These are phyloP conservation scores for Spizellomyces sp. DNA, from an alignment of 192 early-diverging fungal species.

Conservation along the genomic window DNA sequence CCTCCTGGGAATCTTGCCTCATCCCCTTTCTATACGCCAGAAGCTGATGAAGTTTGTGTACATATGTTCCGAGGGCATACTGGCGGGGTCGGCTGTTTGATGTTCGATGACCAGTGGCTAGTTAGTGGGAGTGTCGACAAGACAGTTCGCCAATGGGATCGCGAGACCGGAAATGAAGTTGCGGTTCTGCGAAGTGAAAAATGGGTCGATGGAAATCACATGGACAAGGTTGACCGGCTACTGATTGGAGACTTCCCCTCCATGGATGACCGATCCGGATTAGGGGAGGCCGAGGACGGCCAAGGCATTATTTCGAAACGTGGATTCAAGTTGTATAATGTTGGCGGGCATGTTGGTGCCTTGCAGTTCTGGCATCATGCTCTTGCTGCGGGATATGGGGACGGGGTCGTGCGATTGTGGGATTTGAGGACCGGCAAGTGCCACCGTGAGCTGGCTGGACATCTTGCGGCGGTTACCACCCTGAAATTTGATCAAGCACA, in stretches of 20 bases:
- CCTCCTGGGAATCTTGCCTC: slow-evolving; percentile 8
- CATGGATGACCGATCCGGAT: not conserved
- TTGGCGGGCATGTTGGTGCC: slow-evolving; percentile 32
- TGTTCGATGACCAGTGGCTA: slow-evolving; percentile 42
- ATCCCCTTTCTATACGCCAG: slow-evolving; percentile 25
- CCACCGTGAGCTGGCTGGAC: slow-evolving; percentile 41
- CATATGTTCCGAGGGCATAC: slow-evolving; percentile 40
- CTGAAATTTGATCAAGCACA: slow-evolving; percentile 40
- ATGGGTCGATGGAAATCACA: slow-evolving; percentile 30
- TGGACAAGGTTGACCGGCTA: slow-evolving; percentile 29
- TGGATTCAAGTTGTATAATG: slow-evolving; percentile 32
- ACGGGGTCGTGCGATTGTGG: slow-evolving; percentile 46
- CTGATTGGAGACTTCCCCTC: slow-evolving; percentile 26
- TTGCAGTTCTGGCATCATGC: slow-evolving; percentile 49
- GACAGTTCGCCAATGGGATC: slow-evolving; percentile 48
- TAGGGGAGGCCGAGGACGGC: not conserved
- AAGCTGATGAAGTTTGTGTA: slow-evolving; percentile 28
- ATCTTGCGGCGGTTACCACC: slow-evolving; percentile 30
- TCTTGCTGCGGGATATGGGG: slow-evolving; percentile 47
- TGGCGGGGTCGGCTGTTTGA: slow-evolving; percentile 42
- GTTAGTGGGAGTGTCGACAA: slow-evolving; percentile 44
- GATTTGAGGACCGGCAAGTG: slow-evolving; percentile 43
- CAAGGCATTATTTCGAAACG: not conserved
- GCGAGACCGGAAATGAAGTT: slow-evolving; percentile 39
- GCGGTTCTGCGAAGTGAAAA: slow-evolving; percentile 31